phyloP scores from a whole-genome alignment of 805 yeast genomes.

The Metschnikowia cubensis region DNA sequence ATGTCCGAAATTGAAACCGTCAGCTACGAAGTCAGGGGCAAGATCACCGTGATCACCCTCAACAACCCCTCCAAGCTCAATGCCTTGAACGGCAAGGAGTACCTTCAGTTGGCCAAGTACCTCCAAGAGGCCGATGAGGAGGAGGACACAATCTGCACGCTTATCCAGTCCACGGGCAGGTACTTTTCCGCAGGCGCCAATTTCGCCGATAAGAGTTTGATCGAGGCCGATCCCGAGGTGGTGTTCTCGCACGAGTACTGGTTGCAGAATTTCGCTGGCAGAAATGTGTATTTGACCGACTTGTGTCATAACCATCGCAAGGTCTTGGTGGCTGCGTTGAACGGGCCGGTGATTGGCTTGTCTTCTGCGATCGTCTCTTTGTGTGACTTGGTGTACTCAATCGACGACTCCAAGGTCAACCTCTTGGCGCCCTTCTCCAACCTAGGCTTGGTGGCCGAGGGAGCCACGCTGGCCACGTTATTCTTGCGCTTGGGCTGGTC shows the following conservation, averaged over 20 bases:
- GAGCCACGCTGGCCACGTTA: slow-evolving; percentile 66
- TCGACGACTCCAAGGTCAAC: slow-evolving; percentile 51
- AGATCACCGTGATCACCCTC: slow-evolving; percentile 59
- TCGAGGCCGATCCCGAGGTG: slow-evolving; percentile 23
- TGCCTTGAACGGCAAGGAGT: slow-evolving; percentile 65
- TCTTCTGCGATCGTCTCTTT: slow-evolving; percentile 69
- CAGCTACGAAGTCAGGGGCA: slow-evolving; percentile 42
- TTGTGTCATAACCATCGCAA: slow-evolving; percentile 68
- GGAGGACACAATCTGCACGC: slow-evolving; percentile 57
- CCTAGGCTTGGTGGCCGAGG: slow-evolving; percentile 80
- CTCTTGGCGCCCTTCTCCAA: slow-evolving; percentile 75
- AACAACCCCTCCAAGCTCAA: slow-evolving; percentile 59
- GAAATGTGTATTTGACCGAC: slow-evolving; percentile 67
- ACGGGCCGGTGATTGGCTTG: slow-evolving; percentile 86
- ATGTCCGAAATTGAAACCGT: slow-evolving; percentile 25
- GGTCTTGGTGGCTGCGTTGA: slow-evolving; percentile 66
- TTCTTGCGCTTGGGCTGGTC: slow-evolving; percentile 69
- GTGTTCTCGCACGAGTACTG: slow-evolving; percentile 40
- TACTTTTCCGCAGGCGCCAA: slow-evolving; percentile 87
- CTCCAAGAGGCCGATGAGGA: slow-evolving; percentile 62
- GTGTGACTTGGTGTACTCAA: slow-evolving; percentile 72
- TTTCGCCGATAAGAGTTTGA: slow-evolving; percentile 39
- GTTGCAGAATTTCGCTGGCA: slow-evolving; percentile 58
- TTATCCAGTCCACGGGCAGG: slow-evolving; percentile 66
- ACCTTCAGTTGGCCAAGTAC: slow-evolving; percentile 53